These are phyloP conservation scores for Melianthus villosus DNA, from an alignment of 441 rosid genomes.

Conservation along the genomic window DNA sequence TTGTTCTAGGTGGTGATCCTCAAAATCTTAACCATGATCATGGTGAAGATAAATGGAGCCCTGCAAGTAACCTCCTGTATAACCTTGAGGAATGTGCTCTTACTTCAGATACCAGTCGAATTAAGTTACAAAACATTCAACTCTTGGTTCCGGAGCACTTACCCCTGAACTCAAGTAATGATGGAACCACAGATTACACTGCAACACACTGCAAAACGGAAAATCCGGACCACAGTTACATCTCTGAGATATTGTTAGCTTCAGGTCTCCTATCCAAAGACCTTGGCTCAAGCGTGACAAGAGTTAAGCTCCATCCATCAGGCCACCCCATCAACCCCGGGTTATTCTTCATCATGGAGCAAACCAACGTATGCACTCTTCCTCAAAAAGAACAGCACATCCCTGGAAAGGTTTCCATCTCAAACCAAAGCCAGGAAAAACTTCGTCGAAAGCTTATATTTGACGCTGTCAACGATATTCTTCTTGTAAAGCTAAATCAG, in stretches of 20 bases:
- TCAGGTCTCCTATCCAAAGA: slow-evolving; percentile 80
- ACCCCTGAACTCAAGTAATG: slow-evolving; percentile 60
- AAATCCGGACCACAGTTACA: slow-evolving; percentile 74
- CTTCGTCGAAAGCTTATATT: slow-evolving; percentile 57
- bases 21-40: slow-evolving; percentile 15
- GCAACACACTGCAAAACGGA: slow-evolving; percentile 67
- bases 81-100: slow-evolving; percentile 18
- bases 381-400: slow-evolving; percentile 24
- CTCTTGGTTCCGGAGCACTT: slow-evolving; percentile 64
- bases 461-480: slow-evolving; percentile 64
- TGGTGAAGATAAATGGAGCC: slow-evolving; percentile 29
- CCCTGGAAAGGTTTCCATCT: slow-evolving; percentile 9
- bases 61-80: slow-evolving; percentile 21
- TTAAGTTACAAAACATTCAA: slow-evolving; percentile 63
- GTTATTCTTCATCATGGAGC: slow-evolving; percentile 72
- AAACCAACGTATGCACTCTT: slow-evolving; percentile 41
- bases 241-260: slow-evolving; percentile 75
- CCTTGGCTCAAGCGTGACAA: slow-evolving; percentile 37
- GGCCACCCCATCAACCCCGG: slow-evolving; percentile 81
- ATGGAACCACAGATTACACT: slow-evolving; percentile 77
- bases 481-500: slow-evolving; percentile 31
- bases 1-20: slow-evolving; percentile 22
- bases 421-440: slow-evolving; percentile 29
- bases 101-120: slow-evolving; percentile 46
- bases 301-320: slow-evolving; percentile 61